These are phyloP conservation scores for Talaromyces sp. DNA, from an alignment of 2,329 filamentous ascomycete species.

Conservation along the genomic window DNA sequence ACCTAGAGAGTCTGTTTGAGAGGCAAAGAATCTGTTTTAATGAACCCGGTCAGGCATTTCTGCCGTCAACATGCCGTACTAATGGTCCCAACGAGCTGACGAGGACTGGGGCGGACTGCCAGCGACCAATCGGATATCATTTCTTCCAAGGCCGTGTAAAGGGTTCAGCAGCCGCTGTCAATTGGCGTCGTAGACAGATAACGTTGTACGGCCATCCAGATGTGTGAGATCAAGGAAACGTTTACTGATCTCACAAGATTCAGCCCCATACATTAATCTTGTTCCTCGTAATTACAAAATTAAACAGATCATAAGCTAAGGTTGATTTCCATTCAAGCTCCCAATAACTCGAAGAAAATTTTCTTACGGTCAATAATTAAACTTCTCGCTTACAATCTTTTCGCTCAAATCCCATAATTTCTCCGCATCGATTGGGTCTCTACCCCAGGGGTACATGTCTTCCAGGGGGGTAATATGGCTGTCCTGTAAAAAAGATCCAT, in stretches of 20 bases:
- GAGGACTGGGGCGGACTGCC: background rate
- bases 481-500: background rate
- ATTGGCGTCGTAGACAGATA: background rate
- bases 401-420: background rate
- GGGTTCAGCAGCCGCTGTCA: background rate
- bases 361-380: background rate
- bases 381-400: background rate
- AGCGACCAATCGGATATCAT: background rate
- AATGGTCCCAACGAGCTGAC: background rate
- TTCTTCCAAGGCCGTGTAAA: background rate
- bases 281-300: too few relatives aligned
- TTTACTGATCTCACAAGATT: too few relatives aligned
- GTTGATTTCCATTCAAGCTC: too few relatives aligned
- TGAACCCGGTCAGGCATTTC: background rate
- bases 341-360: too few relatives aligned
- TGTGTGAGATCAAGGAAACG: too few relatives aligned
- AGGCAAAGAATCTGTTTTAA: background rate
- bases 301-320: too few relatives aligned
- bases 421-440: background rate
- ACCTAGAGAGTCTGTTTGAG: background rate
- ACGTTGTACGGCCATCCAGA: background rate
- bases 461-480: background rate
- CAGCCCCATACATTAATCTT: too few relatives aligned
- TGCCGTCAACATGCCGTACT: background rate
- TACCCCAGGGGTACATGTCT: background rate